Percentiles rank a stretch among this genome's conserved stretches.
Evolutionary conservation across 495 filamentous ascomycete genomes (phyloP).

Genomic region (Entonaema liquescens): DNA sequence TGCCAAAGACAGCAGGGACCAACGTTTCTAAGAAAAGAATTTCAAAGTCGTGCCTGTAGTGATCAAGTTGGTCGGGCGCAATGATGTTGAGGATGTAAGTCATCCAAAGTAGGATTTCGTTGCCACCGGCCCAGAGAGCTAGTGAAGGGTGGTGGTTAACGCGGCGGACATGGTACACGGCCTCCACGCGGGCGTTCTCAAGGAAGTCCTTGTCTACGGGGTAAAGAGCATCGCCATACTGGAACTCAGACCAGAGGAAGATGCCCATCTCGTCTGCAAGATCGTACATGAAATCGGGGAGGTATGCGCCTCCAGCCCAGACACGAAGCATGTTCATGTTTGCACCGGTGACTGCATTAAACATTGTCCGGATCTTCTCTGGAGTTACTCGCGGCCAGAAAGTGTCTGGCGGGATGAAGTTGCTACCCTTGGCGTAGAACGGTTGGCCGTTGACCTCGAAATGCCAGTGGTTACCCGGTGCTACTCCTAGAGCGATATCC

Average conservation of each 20-base stretch:
- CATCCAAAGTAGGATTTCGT: slow-evolving; percentile 70
- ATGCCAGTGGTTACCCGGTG: slow-evolving; percentile 70
- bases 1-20: slow-evolving; percentile 68
- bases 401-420: slow-evolving; percentile 71
- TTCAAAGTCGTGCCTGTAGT: slow-evolving; percentile 66
- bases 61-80: slow-evolving; percentile 54
- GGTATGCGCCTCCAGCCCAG: slow-evolving; percentile 71
- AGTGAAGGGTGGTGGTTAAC: slow-evolving; percentile 73
- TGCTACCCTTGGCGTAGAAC: slow-evolving; percentile 74
- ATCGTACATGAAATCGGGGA: slow-evolving; percentile 74
- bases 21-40: slow-evolving; percentile 69
- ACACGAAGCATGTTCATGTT: slow-evolving; percentile 78
- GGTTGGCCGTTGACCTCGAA: slow-evolving; percentile 75
- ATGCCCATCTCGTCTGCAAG: slow-evolving; percentile 72
- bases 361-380: slow-evolving; percentile 61
- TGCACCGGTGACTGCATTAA: slow-evolving; percentile 64
- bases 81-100: slow-evolving; percentile 54
- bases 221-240: slow-evolving; percentile 72
- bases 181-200: slow-evolving; percentile 66
- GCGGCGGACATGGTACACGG: slow-evolving; percentile 69
- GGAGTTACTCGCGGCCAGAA: slow-evolving; percentile 73
- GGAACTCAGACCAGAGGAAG: slow-evolving; percentile 73
- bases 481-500: slow-evolving; percentile 61
- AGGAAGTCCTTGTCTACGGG: slow-evolving; percentile 65
- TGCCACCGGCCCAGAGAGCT: slow-evolving; percentile 73